A percentile compares a stretch with the other conserved stretches of the same genome.
phyloP scores from a whole-genome alignment of 345 rosid species.

The Salix udensis region DNA sequence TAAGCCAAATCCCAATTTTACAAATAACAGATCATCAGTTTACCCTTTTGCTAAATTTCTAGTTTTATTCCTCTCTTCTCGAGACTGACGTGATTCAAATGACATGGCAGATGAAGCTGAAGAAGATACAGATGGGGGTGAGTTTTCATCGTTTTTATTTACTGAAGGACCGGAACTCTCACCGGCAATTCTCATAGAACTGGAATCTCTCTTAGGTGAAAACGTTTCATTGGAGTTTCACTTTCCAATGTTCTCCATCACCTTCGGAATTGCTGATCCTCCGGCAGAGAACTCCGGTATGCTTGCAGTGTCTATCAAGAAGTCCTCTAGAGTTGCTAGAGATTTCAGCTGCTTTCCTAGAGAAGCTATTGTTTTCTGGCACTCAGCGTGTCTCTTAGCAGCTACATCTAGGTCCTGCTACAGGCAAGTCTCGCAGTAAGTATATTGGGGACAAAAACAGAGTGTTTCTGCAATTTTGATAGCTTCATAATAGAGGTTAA shows the following conservation, averaged over 20 bases:
- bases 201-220: constrained; percentile 38
- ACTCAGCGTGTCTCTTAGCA: constrained; percentile 77
- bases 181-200: constrained; percentile 23
- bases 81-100: constrained; percentile 43
- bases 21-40: constrained; percentile 1
- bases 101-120: constrained; percentile 42
- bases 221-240: constrained; percentile 45
- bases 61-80: constrained; percentile 86
- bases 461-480: background rate
- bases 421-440: constrained; percentile 5
- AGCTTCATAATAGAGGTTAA: background rate
- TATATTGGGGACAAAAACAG: background rate
- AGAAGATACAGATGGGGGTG: constrained; percentile 36
- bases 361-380: constrained; percentile 92
- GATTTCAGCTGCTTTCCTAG: constrained; percentile 80
- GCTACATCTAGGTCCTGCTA: constrained; percentile 69
- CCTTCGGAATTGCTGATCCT: constrained; percentile 25
- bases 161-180: constrained; percentile 25
- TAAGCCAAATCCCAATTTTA: background rate
- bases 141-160: constrained; percentile 28
- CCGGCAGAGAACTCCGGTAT: constrained; percentile 39
- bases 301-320: constrained; percentile 69
- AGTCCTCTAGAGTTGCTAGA: constrained; percentile 91
- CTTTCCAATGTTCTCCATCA: constrained; percentile 52
- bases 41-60: constrained; percentile 45